Conservation (phyloP, 306 rosid genomes). For the Sesbania bispinosa region DNA sequence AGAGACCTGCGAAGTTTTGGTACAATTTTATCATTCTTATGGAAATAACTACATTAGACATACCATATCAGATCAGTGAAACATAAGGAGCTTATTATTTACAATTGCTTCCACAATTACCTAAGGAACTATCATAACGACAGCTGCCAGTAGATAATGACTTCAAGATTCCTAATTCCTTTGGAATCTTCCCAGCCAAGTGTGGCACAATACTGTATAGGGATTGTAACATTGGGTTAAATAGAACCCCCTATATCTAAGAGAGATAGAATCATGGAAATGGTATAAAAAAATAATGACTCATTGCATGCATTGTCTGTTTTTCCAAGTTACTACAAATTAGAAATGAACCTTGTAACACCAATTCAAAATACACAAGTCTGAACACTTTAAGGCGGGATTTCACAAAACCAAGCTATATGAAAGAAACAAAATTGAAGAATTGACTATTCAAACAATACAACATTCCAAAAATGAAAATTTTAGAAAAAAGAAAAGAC, state of each 20-base stretch:
- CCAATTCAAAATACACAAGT: not conserved
- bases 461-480: not conserved
- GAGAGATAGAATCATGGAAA: not conserved
- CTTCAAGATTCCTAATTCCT: too few species aligned
- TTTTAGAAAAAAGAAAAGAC: conserved; percentile 5
- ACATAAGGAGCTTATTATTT: too few species aligned
- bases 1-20: too few species aligned
- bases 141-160: too few species aligned
- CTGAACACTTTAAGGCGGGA: not conserved
- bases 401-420: not conserved
- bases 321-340: not conserved
- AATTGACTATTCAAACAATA: not conserved
- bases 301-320: not conserved
- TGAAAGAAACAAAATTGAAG: not conserved
- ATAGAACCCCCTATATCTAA: not conserved
- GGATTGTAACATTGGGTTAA: not conserved
- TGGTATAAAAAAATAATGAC: not conserved
- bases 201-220: not conserved
- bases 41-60: too few species aligned
- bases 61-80: too few species aligned
- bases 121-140: too few species aligned
- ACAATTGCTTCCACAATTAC: too few species aligned
- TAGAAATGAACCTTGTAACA: not conserved
- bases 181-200: too few species aligned
- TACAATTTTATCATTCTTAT: too few species aligned